phyloP scores from a whole-genome alignment of 164 flowering plant genomes.

The Dillenia turbinata region DNA sequence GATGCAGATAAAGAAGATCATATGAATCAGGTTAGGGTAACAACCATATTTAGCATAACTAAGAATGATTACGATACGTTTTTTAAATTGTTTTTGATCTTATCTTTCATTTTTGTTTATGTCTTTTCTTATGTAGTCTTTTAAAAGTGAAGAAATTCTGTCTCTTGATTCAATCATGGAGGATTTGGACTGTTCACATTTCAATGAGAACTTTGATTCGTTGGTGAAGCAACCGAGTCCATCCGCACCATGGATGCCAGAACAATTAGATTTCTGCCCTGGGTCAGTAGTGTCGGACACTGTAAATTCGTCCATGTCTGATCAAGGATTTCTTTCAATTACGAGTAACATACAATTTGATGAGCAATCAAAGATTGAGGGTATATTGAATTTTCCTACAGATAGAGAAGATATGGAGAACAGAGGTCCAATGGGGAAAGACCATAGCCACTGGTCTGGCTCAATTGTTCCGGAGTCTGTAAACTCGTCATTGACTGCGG shows the following conservation, averaged over 20 bases:
- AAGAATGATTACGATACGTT: too few relatives aligned
- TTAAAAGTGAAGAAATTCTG: constrained; percentile 13
- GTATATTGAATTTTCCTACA: background rate
- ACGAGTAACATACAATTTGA: too few relatives aligned
- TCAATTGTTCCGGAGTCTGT: constrained; percentile 14
- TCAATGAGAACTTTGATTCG: constrained; percentile 16
- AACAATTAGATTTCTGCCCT: constrained; percentile 5
- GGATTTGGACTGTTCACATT: constrained; percentile 9
- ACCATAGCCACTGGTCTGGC: constrained; percentile 11
- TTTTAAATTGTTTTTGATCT: constrained; percentile 1
- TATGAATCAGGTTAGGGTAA: constrained; percentile 28
- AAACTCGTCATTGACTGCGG: constrained; percentile 17
- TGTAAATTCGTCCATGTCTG: constrained; percentile 17
- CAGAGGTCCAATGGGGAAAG: constrained; percentile 8
- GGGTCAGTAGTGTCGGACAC: constrained; percentile 36
- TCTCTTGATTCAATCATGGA: constrained; percentile 11
- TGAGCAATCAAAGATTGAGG: background rate
- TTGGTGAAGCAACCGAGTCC: constrained; percentile 16
- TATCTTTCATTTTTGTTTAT: background rate
- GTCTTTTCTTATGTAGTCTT: background rate
- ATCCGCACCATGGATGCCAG: constrained; percentile 37
- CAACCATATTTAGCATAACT: background rate
- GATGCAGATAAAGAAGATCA: constrained; percentile 27
- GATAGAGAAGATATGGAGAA: constrained; percentile 12
- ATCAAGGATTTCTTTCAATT: constrained; percentile 3